phyloP scores from a whole-genome alignment of 2,329 filamentous ascomycete genomes.

The Diplodia seriata region DNA sequence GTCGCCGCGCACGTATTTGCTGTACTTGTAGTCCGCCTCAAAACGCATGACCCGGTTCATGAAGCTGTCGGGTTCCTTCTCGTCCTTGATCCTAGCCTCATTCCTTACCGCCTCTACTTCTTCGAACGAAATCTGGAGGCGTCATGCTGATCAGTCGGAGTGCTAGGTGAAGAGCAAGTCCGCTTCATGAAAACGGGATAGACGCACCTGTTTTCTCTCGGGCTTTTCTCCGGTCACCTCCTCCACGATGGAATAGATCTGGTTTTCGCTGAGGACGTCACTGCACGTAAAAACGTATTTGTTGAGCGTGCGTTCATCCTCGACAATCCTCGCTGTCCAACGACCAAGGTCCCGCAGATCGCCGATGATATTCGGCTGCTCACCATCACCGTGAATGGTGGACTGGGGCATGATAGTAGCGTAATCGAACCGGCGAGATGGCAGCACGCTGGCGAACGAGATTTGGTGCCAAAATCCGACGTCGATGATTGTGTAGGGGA shows the following conservation, averaged over 20 bases:
- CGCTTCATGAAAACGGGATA: background rate
- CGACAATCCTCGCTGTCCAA: conserved; percentile 60
- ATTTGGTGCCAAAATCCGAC: conserved; percentile 67
- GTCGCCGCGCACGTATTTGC: conserved; percentile 57
- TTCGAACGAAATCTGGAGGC: background rate
- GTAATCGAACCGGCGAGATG: conserved; percentile 54
- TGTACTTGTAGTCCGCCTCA: background rate
- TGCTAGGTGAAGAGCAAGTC: background rate
- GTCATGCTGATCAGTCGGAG: background rate
- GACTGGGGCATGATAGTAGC: background rate
- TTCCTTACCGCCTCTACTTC: background rate
- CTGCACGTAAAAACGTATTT: conserved; percentile 59
- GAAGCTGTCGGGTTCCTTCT: background rate
- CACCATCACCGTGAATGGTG: conserved; percentile 43
- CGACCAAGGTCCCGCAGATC: conserved; percentile 62
- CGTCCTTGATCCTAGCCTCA: background rate
- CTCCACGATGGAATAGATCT: conserved; percentile 58
- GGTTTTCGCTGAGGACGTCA: conserved; percentile 55
- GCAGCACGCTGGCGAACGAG: conserved; percentile 50
- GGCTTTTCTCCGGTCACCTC: conserved; percentile 55
- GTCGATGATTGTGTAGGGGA: conserved; percentile 65
- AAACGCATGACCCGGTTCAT: background rate
- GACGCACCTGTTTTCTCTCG: background rate
- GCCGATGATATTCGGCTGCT: conserved; percentile 53
- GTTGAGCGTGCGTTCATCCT: conserved; percentile 62